Evolutionary conservation across 768 basidiomycete genomes (phyloP).

Genomic region (Serendipita indica): DNA sequence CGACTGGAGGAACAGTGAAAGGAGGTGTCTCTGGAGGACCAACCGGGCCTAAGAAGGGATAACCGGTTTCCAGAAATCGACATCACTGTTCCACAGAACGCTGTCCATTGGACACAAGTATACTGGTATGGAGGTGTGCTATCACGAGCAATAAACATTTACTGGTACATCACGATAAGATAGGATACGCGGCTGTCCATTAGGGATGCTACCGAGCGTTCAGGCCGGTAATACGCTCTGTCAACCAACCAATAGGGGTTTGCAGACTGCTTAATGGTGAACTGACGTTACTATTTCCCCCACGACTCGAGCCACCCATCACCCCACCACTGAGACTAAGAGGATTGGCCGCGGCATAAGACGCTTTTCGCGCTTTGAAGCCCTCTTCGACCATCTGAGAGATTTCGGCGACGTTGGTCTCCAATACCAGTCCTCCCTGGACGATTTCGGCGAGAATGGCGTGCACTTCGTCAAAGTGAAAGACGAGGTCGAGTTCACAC

Average conservation of each 20-base stretch:
- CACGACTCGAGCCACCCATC: neutral
- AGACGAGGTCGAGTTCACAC: slow-evolving; percentile 94
- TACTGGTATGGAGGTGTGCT: too few relatives aligned
- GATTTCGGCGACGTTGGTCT: neutral
- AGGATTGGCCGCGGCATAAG: slow-evolving; percentile 3
- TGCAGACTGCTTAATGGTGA: neutral
- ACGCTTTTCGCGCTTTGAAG: slow-evolving; percentile 5
- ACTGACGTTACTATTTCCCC: slow-evolving; percentile 1
- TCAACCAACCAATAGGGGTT: slow-evolving; percentile 2
- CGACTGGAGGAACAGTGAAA: too few relatives aligned
- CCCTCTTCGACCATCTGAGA: neutral
- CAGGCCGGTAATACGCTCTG: neutral
- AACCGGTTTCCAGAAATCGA: too few relatives aligned
- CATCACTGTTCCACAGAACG: too few relatives aligned
- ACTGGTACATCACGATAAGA: too few relatives aligned
- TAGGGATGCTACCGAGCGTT: slow-evolving; percentile 9
- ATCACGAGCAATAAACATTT: too few relatives aligned
- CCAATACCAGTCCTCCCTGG: slow-evolving; percentile 60
- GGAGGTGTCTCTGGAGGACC: too few relatives aligned
- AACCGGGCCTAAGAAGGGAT: too few relatives aligned
- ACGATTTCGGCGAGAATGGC: slow-evolving; percentile 93
- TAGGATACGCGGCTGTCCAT: too few relatives aligned
- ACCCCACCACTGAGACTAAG: slow-evolving; percentile 6
- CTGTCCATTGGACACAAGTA: too few relatives aligned
- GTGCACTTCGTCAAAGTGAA: slow-evolving; percentile 97